These are phyloP conservation scores for Cardamine chenopodiifolia DNA, from an alignment of 345 rosid species.

Conservation along the genomic window DNA sequence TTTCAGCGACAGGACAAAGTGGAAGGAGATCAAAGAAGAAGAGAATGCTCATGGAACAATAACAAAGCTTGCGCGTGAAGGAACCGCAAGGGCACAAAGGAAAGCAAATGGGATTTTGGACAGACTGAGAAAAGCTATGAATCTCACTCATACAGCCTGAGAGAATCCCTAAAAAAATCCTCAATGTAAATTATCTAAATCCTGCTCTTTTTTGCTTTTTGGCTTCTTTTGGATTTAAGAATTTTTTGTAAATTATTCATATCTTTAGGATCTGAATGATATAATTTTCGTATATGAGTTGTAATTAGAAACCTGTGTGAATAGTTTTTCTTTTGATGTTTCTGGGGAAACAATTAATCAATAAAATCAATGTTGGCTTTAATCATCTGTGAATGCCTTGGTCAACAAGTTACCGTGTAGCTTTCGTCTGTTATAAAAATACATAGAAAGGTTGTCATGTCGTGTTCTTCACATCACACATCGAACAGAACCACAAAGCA, in stretches of 20 bases:
- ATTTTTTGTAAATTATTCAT: constrained; percentile 40
- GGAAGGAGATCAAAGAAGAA: constrained; percentile 80
- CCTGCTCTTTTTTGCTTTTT: not conserved
- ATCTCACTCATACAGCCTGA: constrained; percentile 88
- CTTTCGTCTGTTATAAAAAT: constrained; percentile 22
- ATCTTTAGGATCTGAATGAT: constrained; percentile 36
- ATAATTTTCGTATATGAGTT: constrained; percentile 27
- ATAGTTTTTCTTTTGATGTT: constrained; percentile 27
- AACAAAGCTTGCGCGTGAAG: constrained; percentile 73
- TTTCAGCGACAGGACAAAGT: constrained; percentile 71
- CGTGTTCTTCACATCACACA: constrained; percentile 32
- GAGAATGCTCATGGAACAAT: constrained; percentile 64
- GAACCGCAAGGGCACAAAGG: constrained; percentile 93
- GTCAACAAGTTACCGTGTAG: constrained; percentile 31
- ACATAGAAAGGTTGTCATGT: constrained; percentile 39
- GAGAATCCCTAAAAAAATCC: not conserved
- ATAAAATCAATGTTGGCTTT: constrained; percentile 30
- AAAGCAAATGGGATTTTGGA: constrained; percentile 85
- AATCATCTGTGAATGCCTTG: constrained; percentile 22
- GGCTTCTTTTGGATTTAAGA: constrained; percentile 12
- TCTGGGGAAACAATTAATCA: constrained; percentile 16
- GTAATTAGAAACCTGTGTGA: constrained; percentile 35
- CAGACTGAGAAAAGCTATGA: constrained; percentile 65
- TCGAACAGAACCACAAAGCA: constrained; percentile 19
- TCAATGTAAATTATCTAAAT: constrained; percentile 36